Evolutionary conservation across 108 stramenopile genomes (phyloP), one percentile per base, ranked within the genome.

Genomic region (Nitzschia sp.): DNA sequence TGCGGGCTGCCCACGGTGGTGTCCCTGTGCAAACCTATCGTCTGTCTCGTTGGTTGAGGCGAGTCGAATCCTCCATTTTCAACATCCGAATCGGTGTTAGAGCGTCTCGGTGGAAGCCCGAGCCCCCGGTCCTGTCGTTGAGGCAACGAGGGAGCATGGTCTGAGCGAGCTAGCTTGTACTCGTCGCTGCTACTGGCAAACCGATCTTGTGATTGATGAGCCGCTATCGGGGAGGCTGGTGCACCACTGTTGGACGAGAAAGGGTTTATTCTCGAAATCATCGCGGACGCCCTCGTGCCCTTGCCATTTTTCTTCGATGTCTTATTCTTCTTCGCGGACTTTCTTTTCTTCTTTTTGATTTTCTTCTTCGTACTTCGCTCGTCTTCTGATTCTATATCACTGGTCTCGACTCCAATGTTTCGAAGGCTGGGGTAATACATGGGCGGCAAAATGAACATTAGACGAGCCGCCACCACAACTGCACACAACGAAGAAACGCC

Each of bases 361-460:
- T 45, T 19, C 9, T 46, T 63, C 13, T 24, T 45, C 9, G 61
- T 46, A n/a, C 38, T 1, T 25, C 61, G 36, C 32, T 63, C 61
- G 25, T 63, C 61, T 27, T 63, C 61, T 11, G 61, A 63, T 3
- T 63, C 61, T 46, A 63, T 63, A 26, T 63, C 61, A 46, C 61
- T 63, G 0, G 61, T 63, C 9, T 45, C 61, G 18, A 63, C 61
- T 27, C 61, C 61, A 63, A 46, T 63, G 3, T 63, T 45, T 11
- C 61, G 35, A n/a, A 63, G 15, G 18, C 57, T 59, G 13, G 6
- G 26, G 26, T n/a, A n/a, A n/a, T 26, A 24, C 21, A 25, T 53
- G 1, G 54, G 26, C 54, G 26, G 26, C 24, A 2, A 25, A 8
- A 26, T 26, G 26, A 26, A 18, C 51, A 25, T 25, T 15, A 54